Evolutionary conservation across 2,329 filamentous ascomycete species (phyloP), one percentile per base, ranked within the genome.

Genomic region (Didymella exigua): DNA sequence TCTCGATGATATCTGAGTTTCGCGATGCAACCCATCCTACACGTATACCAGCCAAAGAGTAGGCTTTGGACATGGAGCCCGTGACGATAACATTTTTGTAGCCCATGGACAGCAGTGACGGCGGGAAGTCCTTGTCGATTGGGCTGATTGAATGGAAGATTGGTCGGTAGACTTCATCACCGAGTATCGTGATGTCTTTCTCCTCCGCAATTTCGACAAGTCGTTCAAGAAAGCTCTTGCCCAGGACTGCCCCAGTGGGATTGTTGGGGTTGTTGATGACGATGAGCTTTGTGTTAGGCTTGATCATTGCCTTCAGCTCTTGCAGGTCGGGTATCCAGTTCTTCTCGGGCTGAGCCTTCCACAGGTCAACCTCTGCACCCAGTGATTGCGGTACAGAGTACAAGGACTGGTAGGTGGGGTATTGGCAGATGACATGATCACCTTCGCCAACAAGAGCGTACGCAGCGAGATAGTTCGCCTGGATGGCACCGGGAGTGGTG

Each of bases 401-500:
- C 1, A 96, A 81, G 66, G 95, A 90, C 72, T 95, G 90, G 67
- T 75, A 96, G 0, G 90, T 93, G 11, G 92, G 91, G 70, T 92
- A 90, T 54, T 95, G 89, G 67, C 90, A 95, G 54, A 96, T 83
- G 41, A 93, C 89, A 79, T 96, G 91, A 69, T 96, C 90, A 0
- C 87, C 89, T 0, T 86, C 84, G 0, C 85, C 84, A 2, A 95
- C 71, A 6, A 95, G 79, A 1, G 87, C 81, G 72, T 93, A 93
- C 7, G 95, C 82, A 2, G 87, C 77, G n/a, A 95, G 77, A 64
- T 91, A 90, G 69, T 96, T 96, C n/a, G 91, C 91, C 5, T 85
- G 82, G 45, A 96, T 96, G 13, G 90, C 91, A 9, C 92, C 92
- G 26, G 88, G 85, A 0, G 90, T 91, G 54, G 93, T 86, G 48